Percentiles rank a stretch among this genome's conserved stretches.
These are phyloP conservation scores for Oryza officinalis DNA, from an alignment of 176 grass and related monocot genomes.

Conservation along the genomic window DNA sequence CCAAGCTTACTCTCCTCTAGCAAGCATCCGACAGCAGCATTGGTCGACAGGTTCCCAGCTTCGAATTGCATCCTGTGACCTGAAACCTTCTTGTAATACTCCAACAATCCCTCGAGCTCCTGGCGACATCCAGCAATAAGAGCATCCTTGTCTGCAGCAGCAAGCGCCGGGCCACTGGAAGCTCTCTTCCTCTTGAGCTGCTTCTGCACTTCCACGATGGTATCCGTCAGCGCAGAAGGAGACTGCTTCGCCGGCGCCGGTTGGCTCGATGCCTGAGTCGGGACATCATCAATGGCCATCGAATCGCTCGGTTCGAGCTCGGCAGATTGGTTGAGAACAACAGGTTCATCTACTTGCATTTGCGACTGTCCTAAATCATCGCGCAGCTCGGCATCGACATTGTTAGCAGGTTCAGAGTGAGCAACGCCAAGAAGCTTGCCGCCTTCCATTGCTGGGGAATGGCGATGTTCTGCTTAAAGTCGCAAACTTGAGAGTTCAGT, in stretches of 20 bases:
- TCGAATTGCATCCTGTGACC: conserved; percentile 42
- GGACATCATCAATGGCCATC: conserved; percentile 48
- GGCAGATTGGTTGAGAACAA: conserved; percentile 16
- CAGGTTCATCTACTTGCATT: conserved; percentile 40
- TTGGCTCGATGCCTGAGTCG: not conserved
- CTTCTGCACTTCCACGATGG: conserved; percentile 60
- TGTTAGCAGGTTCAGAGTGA: not conserved
- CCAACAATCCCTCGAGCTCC: conserved; percentile 54
- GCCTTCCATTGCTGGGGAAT: conserved; percentile 29
- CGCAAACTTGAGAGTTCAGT: not conserved
- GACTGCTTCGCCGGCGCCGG: not conserved
- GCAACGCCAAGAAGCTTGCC: conserved; percentile 16
- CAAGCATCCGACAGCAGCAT: conserved; percentile 59
- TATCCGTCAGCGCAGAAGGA: conserved; percentile 5
- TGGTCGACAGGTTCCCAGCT: conserved; percentile 35
- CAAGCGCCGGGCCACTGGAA: conserved; percentile 42
- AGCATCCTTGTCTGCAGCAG: conserved; percentile 45
- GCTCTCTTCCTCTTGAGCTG: conserved; percentile 79
- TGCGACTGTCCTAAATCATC: conserved; percentile 2
- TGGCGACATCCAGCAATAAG: conserved; percentile 40
- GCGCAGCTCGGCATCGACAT: not conserved
- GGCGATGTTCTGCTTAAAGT: not conserved
- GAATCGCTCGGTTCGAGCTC: conserved; percentile 28
- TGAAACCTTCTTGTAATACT: conserved; percentile 58
- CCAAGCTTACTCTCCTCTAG: conserved; percentile 77